A percentile compares a stretch with the other conserved stretches of the same genome.
Evolutionary conservation across 306 rosid genomes (phyloP).

Genomic region (Acmispon strigosus): DNA sequence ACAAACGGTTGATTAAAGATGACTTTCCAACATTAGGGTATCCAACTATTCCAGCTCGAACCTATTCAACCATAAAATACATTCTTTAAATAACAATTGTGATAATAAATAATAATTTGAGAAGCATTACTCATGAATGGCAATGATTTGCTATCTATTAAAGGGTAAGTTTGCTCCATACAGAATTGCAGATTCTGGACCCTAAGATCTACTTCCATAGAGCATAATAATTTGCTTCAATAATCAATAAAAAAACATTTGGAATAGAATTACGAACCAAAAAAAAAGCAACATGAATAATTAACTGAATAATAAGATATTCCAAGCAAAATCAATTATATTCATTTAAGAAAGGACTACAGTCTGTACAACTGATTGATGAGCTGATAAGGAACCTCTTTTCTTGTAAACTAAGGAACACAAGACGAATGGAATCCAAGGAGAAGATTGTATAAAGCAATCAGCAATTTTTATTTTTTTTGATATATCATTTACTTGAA

Average conservation of each 20-base stretch:
- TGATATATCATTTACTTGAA: not conserved
- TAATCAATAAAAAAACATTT: not conserved
- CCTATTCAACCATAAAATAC: constrained; percentile 32
- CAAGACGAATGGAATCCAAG: not conserved
- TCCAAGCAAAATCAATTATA: not conserved
- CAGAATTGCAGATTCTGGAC: not conserved
- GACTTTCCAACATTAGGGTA: constrained; percentile 97
- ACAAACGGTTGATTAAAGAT: constrained; percentile 77
- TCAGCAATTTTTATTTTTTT: not conserved
- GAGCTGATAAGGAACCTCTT: not conserved
- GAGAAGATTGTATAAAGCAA: not conserved
- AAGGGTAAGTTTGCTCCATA: not conserved
- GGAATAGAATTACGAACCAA: constrained; percentile 4
- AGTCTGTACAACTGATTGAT: not conserved
- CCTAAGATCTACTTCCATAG: not conserved
- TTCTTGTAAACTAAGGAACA: not conserved
- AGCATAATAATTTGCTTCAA: not conserved
- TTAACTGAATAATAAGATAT: not conserved
- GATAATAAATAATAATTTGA: not conserved
- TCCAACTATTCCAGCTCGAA: constrained; percentile 97
- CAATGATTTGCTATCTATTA: not conserved
- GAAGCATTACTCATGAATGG: not conserved
- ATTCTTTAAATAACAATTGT: not conserved
- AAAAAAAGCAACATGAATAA: not conserved
- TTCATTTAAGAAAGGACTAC: not conserved